phyloP scores from a whole-genome alignment of 2,329 filamentous ascomycete species.

The Aspergillus sojae region DNA sequence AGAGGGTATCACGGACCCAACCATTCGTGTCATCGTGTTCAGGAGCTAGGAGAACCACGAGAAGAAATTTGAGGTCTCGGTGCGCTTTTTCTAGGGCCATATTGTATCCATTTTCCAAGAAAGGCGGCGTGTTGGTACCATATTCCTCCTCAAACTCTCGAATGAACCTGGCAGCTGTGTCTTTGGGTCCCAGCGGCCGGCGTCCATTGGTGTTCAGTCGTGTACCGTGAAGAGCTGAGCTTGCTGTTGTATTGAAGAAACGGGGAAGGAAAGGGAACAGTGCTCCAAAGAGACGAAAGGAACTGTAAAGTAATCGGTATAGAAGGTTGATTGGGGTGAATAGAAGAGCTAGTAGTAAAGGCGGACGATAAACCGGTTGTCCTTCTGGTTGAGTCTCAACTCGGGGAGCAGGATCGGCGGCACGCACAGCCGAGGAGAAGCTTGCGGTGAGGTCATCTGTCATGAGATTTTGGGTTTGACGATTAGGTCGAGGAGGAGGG shows the following conservation, averaged over 20 bases:
- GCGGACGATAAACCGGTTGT: slow-evolving; percentile 68
- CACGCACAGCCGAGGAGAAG: slow-evolving; percentile 37
- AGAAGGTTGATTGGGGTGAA: slow-evolving; percentile 80
- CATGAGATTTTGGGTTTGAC: slow-evolving; percentile 73
- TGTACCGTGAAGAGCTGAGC: slow-evolving; percentile 51
- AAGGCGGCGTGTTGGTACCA: slow-evolving; percentile 67
- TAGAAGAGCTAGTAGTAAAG: slow-evolving; percentile 74
- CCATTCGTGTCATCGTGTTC: slow-evolving; percentile 89
- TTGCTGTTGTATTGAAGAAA: slow-evolving; percentile 48
- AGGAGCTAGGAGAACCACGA: slow-evolving; percentile 85
- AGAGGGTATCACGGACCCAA: slow-evolving; percentile 80
- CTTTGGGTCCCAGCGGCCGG: slow-evolving; percentile 76
- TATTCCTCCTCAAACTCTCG: slow-evolving; percentile 96
- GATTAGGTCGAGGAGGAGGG: slow-evolving; percentile 62
- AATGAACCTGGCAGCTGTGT: slow-evolving; percentile 85
- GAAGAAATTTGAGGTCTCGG: slow-evolving; percentile 83
- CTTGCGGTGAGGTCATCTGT: slow-evolving; percentile 45
- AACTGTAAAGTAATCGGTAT: slow-evolving; percentile 69
- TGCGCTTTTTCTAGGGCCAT: slow-evolving; percentile 89
- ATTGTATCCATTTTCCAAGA: slow-evolving; percentile 87
- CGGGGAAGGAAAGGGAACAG: slow-evolving; percentile 80
- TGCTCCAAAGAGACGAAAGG: slow-evolving; percentile 72
- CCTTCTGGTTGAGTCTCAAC: slow-evolving; percentile 75
- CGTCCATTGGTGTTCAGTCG: slow-evolving; percentile 67
- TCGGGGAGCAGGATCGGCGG: slow-evolving; percentile 73